phyloP scores from a whole-genome alignment of 2,329 filamentous ascomycete genomes.

The Blumeria hordei region DNA sequence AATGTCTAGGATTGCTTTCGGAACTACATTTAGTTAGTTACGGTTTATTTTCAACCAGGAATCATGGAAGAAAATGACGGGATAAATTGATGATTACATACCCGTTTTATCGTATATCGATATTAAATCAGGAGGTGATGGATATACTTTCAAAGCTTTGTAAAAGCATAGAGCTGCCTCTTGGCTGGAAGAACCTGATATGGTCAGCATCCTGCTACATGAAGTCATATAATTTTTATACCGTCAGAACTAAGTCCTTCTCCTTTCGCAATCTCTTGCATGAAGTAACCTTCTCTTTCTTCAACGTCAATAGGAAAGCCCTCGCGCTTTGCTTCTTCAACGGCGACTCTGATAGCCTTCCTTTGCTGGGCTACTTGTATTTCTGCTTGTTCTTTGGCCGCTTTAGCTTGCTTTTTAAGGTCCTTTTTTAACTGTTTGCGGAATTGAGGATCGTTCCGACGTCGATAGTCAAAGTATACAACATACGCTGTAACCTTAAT shows the following conservation, averaged over 20 bases:
- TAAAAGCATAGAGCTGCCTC: constrained; percentile 92
- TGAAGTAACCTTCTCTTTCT: constrained; percentile 89
- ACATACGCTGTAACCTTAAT: constrained; percentile 27
- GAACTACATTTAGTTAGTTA: constrained; percentile 6
- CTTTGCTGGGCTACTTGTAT: constrained; percentile 40
- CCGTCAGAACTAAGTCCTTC: constrained; percentile 65
- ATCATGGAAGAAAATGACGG: not conserved
- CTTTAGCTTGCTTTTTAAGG: constrained; percentile 46
- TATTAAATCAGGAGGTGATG: constrained; percentile 76
- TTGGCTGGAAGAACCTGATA: constrained; percentile 38
- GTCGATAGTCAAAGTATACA: constrained; percentile 43
- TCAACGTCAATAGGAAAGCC: constrained; percentile 80
- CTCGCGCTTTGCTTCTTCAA: constrained; percentile 67
- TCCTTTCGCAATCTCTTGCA: constrained; percentile 77
- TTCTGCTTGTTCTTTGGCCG: constrained; percentile 48
- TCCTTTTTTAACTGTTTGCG: constrained; percentile 46
- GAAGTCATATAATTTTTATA: constrained; percentile 20
- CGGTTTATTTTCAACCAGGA: not conserved
- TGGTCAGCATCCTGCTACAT: constrained; percentile 4
- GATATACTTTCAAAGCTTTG: constrained; percentile 96
- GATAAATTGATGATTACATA: constrained; percentile 1
- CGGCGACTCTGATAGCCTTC: constrained; percentile 46
- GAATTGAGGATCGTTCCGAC: constrained; percentile 39
- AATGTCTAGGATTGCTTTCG: constrained; percentile 71
- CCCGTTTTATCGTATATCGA: constrained; percentile 93